Percentiles rank a stretch among this genome's conserved stretches.
Conservation (phyloP, 306 rosid species). For the Sphenostylis stenocarpa region DNA sequence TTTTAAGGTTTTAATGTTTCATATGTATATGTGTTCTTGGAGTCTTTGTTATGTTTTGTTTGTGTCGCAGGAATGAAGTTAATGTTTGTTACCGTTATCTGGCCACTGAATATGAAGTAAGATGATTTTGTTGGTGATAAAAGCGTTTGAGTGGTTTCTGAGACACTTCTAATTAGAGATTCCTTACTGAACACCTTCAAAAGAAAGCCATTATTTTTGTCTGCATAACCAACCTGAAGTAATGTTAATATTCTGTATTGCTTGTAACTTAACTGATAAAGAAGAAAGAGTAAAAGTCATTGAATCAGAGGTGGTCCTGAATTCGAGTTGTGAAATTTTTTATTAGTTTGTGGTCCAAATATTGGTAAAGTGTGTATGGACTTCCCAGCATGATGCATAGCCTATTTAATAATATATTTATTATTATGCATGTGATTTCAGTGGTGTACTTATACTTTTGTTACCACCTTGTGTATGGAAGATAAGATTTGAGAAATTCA, state of each 20-base stretch:
- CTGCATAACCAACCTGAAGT: slow-evolving; percentile 3
- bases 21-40: background rate
- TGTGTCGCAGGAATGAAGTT: background rate
- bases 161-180: background rate
- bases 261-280: slow-evolving; percentile 10
- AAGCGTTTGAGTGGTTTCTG: background rate
- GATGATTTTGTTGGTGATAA: slow-evolving; percentile 3
- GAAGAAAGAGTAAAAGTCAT: slow-evolving; percentile 10
- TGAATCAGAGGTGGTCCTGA: slow-evolving; percentile 67
- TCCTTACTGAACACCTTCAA: background rate
- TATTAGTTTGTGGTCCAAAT: slow-evolving; percentile 62
- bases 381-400: slow-evolving; percentile 30
- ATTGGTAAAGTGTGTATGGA: slow-evolving; percentile 36
- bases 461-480: slow-evolving; percentile 19
- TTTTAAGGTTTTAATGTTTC: background rate
- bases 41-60: background rate
- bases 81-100: background rate
- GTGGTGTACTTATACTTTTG: slow-evolving; percentile 6
- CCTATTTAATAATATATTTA: background rate
- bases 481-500: slow-evolving; percentile 2
- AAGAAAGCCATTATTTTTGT: background rate
- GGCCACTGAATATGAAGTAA: slow-evolving; percentile 1
- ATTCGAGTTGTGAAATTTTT: slow-evolving; percentile 35
- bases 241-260: slow-evolving; percentile 17
- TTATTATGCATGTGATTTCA: slow-evolving; percentile 25